Conservation (phyloP, 805 yeast species). For the Starmerella apicola region DNA sequence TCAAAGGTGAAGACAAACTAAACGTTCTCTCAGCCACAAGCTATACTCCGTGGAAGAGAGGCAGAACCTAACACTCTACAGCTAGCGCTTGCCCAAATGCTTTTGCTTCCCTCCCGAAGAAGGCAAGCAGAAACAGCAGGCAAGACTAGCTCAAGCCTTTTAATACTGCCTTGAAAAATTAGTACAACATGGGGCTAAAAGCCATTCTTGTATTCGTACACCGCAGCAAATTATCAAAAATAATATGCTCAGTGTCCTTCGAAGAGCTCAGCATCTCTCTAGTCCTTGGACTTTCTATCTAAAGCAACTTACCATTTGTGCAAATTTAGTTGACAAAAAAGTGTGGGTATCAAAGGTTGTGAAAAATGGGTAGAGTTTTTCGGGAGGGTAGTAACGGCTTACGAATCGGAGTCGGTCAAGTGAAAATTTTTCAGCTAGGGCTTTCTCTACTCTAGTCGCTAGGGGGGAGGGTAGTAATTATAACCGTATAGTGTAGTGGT, state of each 20-base stretch:
- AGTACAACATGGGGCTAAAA: slow-evolving; percentile 12
- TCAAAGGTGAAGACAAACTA: background rate
- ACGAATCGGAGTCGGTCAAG: background rate
- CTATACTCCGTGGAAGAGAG: slow-evolving; percentile 23
- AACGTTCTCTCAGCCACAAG: slow-evolving; percentile 21
- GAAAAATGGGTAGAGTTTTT: background rate
- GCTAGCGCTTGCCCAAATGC: slow-evolving; percentile 1
- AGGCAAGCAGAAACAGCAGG: background rate
- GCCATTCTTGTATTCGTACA: no score
- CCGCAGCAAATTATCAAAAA: no score
- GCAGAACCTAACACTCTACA: slow-evolving; percentile 21
- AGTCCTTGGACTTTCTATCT: slow-evolving; percentile 2
- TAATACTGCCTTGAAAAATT: slow-evolving; percentile 15
- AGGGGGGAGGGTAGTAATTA: no score
- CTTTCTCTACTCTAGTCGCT: no score
- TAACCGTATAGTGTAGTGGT: no score
- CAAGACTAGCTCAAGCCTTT: slow-evolving; percentile 10
- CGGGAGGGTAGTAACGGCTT: background rate
- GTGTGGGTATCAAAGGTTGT: background rate
- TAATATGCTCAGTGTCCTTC: background rate
- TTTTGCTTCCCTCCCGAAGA: no score
- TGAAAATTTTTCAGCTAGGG: slow-evolving; percentile 2
- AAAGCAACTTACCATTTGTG: slow-evolving; percentile 19
- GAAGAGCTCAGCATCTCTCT: background rate
- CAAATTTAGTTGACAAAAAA: background rate